phyloP scores from a whole-genome alignment of 2,329 filamentous ascomycete genomes.

The Exophiala dermatitidis region DNA sequence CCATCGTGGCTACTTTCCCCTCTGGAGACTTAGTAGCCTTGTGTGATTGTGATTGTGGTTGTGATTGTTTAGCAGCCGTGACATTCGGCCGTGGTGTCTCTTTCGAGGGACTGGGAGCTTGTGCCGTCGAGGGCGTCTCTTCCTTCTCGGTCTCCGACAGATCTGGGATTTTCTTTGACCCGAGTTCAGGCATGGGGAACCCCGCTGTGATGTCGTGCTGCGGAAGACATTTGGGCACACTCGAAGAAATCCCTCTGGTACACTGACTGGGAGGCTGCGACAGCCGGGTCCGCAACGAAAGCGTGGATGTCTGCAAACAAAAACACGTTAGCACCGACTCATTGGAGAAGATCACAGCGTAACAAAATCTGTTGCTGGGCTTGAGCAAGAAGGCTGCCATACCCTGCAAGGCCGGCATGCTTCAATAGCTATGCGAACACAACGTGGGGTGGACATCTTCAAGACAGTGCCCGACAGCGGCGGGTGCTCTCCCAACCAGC shows the following conservation, averaged over 20 bases:
- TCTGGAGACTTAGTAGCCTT: neutral
- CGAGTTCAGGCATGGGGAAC: slow-evolving; percentile 17
- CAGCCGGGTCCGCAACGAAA: neutral
- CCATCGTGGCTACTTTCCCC: neutral
- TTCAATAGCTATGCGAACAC: slow-evolving; percentile 24
- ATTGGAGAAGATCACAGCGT: too few relatives aligned
- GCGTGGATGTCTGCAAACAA: slow-evolving; percentile 1
- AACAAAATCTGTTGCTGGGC: neutral
- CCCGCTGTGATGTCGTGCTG: slow-evolving; percentile 19
- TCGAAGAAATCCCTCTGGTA: slow-evolving; percentile 9
- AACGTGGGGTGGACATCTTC: slow-evolving; percentile 23
- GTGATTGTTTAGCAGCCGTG: neutral
- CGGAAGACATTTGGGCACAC: neutral
- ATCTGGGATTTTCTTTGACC: slow-evolving; percentile 11
- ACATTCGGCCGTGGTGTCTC: neutral
- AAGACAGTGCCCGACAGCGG: neutral
- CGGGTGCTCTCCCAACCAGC: too few relatives aligned
- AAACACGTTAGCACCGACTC: neutral
- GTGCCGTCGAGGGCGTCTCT: neutral
- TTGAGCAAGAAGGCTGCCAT: slow-evolving; percentile 1
- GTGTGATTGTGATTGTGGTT: neutral
- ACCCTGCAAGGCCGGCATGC: slow-evolving; percentile 23
- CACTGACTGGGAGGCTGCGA: neutral
- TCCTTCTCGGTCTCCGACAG: neutral
- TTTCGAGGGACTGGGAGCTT: neutral